Evolutionary conservation across 352 stramenopile species (phyloP), one percentile per base, ranked within the genome.

Genomic region (Pythium brachiatum): DNA sequence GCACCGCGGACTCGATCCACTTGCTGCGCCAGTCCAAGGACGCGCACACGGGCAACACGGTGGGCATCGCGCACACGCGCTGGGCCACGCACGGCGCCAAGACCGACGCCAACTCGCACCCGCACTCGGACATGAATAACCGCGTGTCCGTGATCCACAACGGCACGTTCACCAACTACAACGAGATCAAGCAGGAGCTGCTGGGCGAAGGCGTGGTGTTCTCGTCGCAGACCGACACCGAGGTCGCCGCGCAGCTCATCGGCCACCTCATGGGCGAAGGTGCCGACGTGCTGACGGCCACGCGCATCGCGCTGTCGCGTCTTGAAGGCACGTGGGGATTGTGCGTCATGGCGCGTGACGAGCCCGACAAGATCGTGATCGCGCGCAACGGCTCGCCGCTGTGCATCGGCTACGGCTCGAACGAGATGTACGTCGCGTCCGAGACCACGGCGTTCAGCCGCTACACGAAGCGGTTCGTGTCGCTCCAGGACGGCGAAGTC

Each of bases 51-150:
- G 81, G 90, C 57, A 97, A 99, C 80, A 84, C 79, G 9, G 76
- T 98, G 16, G 97, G 97, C 46, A 99, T 99, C 68, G 97, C 96
- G 29, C 97, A 99, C 80, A 99, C 97, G n/a, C 96, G 97, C 12
- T 99, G 97, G 97, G 97, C 97, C 13, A 99, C 97, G 9, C 97
- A 99, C 73, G 97, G 97, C 46, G 75, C 86, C 52, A 99, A 99
- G 74, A 99, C 96, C 7, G 97, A 99, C 81, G 83, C 86, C 60
- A 99, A 99, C 87, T 97, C 97, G 25, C 97, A 99, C 75, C 97
- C 97, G 36, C 97, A 99, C 77, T 93, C 73, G 53, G 96, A 99
- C 81, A 93, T 87, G 57, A 87, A 97, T 55, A 83, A 89, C 52
- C 82, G 88, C 52, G 94, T 99, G 53, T 95, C 94, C 7, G 69